A percentile compares a stretch with the other conserved stretches of the same genome.
Conservation (phyloP, 2,329 filamentous ascomycete species). For the Paraconiothyrium sp. region DNA sequence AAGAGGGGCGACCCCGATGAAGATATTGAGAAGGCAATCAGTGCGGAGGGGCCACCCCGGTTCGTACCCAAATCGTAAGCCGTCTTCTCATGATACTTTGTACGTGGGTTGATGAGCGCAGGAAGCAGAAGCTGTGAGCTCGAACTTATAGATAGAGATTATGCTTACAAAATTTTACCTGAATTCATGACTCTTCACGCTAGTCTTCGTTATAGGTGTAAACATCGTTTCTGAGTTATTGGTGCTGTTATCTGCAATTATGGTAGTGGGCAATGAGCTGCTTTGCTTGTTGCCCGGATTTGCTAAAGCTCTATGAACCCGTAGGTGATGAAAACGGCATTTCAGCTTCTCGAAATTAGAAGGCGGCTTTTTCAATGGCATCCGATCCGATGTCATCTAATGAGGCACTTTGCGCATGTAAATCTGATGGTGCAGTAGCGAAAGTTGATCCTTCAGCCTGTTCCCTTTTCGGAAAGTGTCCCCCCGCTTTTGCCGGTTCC, state of each 20-base stretch:
- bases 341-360: too few species aligned
- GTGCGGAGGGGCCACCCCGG: slow-evolving; percentile 36
- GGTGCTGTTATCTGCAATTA: too few species aligned
- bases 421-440: not conserved
- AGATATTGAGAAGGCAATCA: slow-evolving; percentile 37
- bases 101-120: slow-evolving; percentile 8
- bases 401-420: slow-evolving; percentile 9
- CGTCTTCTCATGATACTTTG: not conserved
- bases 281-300: too few species aligned
- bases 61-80: slow-evolving; percentile 33
- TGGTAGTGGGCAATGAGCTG: too few species aligned
- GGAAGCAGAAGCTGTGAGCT: slow-evolving; percentile 7
- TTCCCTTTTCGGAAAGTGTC: not conserved
- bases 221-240: not conserved
- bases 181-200: not conserved
- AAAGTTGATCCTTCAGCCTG: not conserved
- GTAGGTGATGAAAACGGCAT: not conserved
- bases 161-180: too few species aligned
- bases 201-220: not conserved
- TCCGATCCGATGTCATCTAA: not conserved
- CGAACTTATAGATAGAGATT: not conserved
- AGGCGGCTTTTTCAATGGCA: not conserved
- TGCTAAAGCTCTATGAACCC: too few species aligned
- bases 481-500: not conserved
- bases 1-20: slow-evolving; percentile 61